Evolutionary conservation across 805 yeast genomes (phyloP).

Genomic region (Candida argentea): DNA sequence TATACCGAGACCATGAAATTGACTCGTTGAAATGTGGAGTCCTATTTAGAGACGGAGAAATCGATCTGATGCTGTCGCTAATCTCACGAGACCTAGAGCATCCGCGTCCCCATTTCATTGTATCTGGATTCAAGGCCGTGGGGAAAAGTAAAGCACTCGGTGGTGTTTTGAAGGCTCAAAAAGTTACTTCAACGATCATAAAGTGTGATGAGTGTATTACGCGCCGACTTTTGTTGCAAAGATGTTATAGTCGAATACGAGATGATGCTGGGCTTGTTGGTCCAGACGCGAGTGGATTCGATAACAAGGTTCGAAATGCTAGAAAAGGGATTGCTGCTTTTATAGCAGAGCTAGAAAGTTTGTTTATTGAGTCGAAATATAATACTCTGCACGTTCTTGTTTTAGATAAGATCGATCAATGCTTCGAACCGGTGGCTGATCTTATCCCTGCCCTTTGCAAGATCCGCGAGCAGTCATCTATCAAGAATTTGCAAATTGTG

Average conservation of each 20-base stretch:
- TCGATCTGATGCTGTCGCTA: slow-evolving; percentile 25
- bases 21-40: too few relatives aligned
- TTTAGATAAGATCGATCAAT: slow-evolving; percentile 38
- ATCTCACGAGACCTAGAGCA: slow-evolving; percentile 16
- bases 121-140: slow-evolving; percentile 40
- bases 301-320: slow-evolving; percentile 11
- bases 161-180: slow-evolving; percentile 18
- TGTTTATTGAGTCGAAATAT: slow-evolving; percentile 21
- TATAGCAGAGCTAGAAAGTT: slow-evolving; percentile 29
- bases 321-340: slow-evolving; percentile 32
- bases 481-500: slow-evolving; percentile 24
- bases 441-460: slow-evolving; percentile 29
- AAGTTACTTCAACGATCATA: slow-evolving; percentile 19
- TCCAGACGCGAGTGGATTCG: too few relatives aligned
- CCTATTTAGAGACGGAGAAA: slow-evolving; percentile 25
- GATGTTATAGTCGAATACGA: slow-evolving; percentile 28
- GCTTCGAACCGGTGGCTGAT: slow-evolving; percentile 32
- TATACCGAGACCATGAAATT: too few relatives aligned
- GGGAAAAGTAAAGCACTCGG: slow-evolving; percentile 37
- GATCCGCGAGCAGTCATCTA: slow-evolving; percentile 31
- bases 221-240: slow-evolving; percentile 29
- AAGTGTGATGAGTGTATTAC: slow-evolving; percentile 38
- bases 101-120: slow-evolving; percentile 27
- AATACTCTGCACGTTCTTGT: slow-evolving; percentile 32
- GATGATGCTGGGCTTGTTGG: slow-evolving; percentile 21